Evolutionary conservation across 176 grass and related monocot genomes (phyloP).

Genomic region (Hsuehochloa calcarea): DNA sequence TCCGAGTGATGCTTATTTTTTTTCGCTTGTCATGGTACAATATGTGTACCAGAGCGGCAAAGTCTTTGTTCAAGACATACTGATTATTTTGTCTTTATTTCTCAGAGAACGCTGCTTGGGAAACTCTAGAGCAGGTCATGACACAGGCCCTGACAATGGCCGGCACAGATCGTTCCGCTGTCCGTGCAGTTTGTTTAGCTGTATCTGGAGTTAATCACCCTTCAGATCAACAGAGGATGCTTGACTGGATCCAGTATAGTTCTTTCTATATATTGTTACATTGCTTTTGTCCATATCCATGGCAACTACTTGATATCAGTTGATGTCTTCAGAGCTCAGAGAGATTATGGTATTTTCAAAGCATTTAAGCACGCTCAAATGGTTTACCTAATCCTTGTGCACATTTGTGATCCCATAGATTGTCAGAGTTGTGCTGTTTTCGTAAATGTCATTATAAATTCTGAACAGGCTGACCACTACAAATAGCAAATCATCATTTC

Average conservation of each 20-base stretch:
- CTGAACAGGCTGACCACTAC: not conserved
- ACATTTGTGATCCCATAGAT: not conserved
- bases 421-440: not conserved
- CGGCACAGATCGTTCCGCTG: conserved; percentile 44
- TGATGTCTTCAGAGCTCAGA: not conserved
- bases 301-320: conserved; percentile 4
- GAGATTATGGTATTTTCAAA: not conserved
- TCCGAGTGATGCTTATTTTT: not conserved
- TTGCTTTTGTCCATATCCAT: not conserved
- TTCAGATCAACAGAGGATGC: conserved; percentile 80
- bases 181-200: conserved; percentile 84
- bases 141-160: conserved; percentile 61
- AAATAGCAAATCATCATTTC: not conserved
- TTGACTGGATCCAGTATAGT: conserved; percentile 80
- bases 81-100: conserved; percentile 32
- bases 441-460: not conserved
- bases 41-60: not conserved
- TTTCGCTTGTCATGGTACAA: not conserved
- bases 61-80: conserved; percentile 4
- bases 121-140: conserved; percentile 82
- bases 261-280: conserved; percentile 22
- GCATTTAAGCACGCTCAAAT: not conserved
- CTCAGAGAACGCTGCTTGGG: conserved; percentile 65
- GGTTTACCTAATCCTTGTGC: not conserved
- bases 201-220: conserved; percentile 95